Percentiles rank a stretch among this genome's conserved stretches.
phyloP scores from a whole-genome alignment of 208 protist species.

The Leishmania amazonensis region DNA sequence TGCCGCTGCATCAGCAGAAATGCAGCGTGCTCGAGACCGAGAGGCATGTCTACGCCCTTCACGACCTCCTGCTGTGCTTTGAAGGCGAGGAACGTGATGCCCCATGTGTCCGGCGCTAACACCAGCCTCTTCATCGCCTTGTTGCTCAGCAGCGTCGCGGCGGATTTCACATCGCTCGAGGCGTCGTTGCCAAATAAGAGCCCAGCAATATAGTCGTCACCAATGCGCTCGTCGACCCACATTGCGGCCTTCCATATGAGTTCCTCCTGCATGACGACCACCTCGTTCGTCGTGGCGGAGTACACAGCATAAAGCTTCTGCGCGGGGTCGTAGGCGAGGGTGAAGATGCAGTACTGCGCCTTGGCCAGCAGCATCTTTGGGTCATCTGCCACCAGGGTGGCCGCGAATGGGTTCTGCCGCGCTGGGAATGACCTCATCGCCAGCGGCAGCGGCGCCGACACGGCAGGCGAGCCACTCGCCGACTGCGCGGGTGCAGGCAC shows the following conservation, averaged over 20 bases:
- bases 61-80: slow-evolving; percentile 85
- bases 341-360: slow-evolving; percentile 86
- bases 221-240: slow-evolving; percentile 85
- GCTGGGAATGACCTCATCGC: slow-evolving; percentile 34
- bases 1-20: slow-evolving; percentile 65
- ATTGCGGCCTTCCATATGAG: slow-evolving; percentile 78
- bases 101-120: slow-evolving; percentile 78
- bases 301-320: slow-evolving; percentile 65
- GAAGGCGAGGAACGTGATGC: slow-evolving; percentile 82
- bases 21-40: slow-evolving; percentile 76
- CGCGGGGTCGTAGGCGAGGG: slow-evolving; percentile 49
- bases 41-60: slow-evolving; percentile 64
- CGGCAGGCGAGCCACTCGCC: neutral
- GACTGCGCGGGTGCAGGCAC: slow-evolving; percentile 6
- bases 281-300: slow-evolving; percentile 81
- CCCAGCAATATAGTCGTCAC: slow-evolving; percentile 85
- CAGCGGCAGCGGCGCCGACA: slow-evolving; percentile 1
- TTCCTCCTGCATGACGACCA: slow-evolving; percentile 46
- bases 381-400: slow-evolving; percentile 33
- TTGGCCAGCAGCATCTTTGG: slow-evolving; percentile 74
- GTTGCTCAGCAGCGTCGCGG: slow-evolving; percentile 38
- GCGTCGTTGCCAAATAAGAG: slow-evolving; percentile 75
- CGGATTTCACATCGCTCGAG: slow-evolving; percentile 45
- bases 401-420: slow-evolving; percentile 59
- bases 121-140: slow-evolving; percentile 76